These are phyloP conservation scores for Nannizzia gypsea DNA, from an alignment of 2,329 filamentous ascomycete species.

Conservation along the genomic window DNA sequence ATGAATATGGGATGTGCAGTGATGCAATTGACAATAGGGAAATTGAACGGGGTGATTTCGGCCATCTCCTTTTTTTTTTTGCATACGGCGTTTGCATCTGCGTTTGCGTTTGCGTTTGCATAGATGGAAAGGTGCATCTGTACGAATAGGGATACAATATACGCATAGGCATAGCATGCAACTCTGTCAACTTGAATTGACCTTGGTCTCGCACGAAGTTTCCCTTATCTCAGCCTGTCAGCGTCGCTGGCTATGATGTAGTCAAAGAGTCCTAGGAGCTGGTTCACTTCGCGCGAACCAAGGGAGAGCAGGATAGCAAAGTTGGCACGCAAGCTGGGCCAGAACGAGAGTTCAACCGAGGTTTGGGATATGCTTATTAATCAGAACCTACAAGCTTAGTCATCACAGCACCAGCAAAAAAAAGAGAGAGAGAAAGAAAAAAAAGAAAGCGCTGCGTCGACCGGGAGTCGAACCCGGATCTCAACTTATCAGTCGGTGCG, in stretches of 20 bases:
- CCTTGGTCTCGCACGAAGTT: too few species aligned
- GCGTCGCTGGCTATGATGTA: too few species aligned
- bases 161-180: background rate
- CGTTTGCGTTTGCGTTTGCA: too few species aligned
- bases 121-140: too few species aligned
- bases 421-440: background rate
- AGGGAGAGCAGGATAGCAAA: too few species aligned
- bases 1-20: background rate
- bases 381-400: background rate
- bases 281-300: too few species aligned
- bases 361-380: too few species aligned
- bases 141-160: background rate
- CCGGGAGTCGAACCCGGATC: slow-evolving; percentile 4
- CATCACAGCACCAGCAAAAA: background rate
- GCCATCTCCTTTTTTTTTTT: background rate
- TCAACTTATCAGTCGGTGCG: slow-evolving; percentile 3
- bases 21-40: background rate
- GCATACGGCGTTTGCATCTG: background rate
- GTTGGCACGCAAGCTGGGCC: too few species aligned
- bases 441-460: slow-evolving; percentile 3
- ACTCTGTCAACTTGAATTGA: too few species aligned
- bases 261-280: too few species aligned
- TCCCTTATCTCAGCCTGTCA: too few species aligned
- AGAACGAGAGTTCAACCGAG: too few species aligned
- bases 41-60: background rate